phyloP scores from a whole-genome alignment of 2,329 filamentous ascomycete genomes.

The Clonostachys rosea region DNA sequence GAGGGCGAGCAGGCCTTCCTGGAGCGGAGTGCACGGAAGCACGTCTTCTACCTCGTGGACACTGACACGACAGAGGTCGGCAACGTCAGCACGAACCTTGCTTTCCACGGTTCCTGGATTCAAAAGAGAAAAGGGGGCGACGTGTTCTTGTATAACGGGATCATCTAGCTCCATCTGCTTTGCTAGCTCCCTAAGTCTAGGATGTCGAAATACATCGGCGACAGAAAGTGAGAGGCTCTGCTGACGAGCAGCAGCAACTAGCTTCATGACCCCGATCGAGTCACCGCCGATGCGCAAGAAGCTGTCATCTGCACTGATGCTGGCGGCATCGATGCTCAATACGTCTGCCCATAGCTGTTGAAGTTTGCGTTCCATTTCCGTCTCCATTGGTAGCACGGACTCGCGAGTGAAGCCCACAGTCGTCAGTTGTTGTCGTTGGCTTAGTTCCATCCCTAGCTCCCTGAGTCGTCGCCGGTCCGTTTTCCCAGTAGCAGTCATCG shows the following conservation, averaged over 20 bases:
- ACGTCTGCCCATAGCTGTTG: slow-evolving; percentile 1
- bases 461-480: slow-evolving; percentile 3
- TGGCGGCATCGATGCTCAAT: background rate
- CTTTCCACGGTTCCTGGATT: too few species aligned
- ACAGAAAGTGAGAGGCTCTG: background rate
- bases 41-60: slow-evolving; percentile 13
- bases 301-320: slow-evolving; percentile 30
- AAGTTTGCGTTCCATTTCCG: background rate
- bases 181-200: background rate
- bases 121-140: too few species aligned
- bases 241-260: slow-evolving; percentile 4
- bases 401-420: background rate
- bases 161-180: too few species aligned
- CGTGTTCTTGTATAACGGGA: too few species aligned
- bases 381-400: slow-evolving; percentile 25
- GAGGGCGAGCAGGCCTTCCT: background rate
- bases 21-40: slow-evolving; percentile 5
- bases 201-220: background rate
- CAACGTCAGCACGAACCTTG: too few species aligned
- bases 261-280: slow-evolving; percentile 38
- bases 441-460: slow-evolving; percentile 6
- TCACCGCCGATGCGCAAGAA: slow-evolving; percentile 42
- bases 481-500: slow-evolving; percentile 35
- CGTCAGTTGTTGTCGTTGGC: too few species aligned
- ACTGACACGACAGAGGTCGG: background rate